Base-by-base conservation (phyloP, 2,329 filamentous ascomycete genomes). In the Mycocentrospora acerina region DNA sequence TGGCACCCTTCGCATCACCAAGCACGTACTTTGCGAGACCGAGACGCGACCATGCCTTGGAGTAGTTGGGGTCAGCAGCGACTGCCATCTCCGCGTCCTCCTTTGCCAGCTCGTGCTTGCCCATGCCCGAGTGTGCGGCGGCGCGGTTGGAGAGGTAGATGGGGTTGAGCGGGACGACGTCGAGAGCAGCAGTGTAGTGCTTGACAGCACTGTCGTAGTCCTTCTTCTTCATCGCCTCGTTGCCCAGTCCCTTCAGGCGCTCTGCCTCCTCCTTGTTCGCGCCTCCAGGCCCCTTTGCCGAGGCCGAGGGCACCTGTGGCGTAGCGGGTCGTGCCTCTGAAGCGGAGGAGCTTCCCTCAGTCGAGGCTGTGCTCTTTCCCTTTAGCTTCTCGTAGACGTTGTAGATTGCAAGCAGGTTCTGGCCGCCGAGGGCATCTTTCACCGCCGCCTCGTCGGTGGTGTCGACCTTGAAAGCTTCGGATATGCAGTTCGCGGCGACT, bases 121-220 rank as follows among this genome's bases (percentile, higher is more conserved):
- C 81, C 46, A 82, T 82, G 15, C 89, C 91, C 18, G 85, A 90
- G 77, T 95, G 88, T 5, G 93, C 93, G 31, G 93, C 93, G 9
- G 93, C 93, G 53, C 93, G 89, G 81, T 98, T 98, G 48, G 89
- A 95, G 27, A 98, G 85, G 78, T 93, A 98, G 70, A 98, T 93
- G 26, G 90, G 88, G 73, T 98, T 97, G 52, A 81, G 76, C 2
- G 93, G 89, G 54, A 88, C 73, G 36, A 96, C 76, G 39, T 81
- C 78, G 17, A 98, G 82, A 4, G 93, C 93, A 69, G 91, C 79
- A 17, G 88, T 88, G 78, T 98, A 98, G 53, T 87, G 76, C 56
- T 88, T 83, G 65, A 97, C 89, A 46, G 93, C 93, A 28, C 74
- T 62, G 30, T 76, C 60, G 75, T 96, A 96, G 70, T 97, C 89